Evolutionary conservation across 768 basidiomycete genomes (phyloP).

Genomic region (Melanogaster broomeanus): DNA sequence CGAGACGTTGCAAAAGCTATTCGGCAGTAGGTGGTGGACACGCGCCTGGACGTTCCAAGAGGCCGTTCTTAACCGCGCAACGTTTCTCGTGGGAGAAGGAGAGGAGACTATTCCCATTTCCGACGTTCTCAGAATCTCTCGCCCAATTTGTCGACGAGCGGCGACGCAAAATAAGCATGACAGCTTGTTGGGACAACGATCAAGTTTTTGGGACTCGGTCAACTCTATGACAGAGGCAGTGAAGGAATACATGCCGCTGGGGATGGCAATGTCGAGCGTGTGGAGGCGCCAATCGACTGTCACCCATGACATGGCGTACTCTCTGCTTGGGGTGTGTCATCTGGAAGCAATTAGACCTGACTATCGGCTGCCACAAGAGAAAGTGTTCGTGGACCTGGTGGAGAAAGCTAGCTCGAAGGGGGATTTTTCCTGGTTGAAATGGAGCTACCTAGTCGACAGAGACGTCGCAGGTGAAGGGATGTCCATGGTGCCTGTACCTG

Average conservation of each 20-base stretch:
- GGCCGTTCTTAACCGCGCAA: background rate
- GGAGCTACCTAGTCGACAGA: conserved; percentile 1
- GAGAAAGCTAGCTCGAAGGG: conserved; percentile 1
- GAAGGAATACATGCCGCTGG: conserved; percentile 2
- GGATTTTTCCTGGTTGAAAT: conserved; percentile 1
- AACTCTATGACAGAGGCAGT: background rate
- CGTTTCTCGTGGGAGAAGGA: conserved; percentile 2
- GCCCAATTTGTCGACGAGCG: conserved; percentile 1
- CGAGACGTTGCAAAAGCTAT: background rate
- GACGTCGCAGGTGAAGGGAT: background rate
- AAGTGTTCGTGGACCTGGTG: conserved; percentile 2
- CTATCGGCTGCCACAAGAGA: background rate
- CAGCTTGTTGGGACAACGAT: background rate
- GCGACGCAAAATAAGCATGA: background rate
- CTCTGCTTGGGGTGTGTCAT: background rate
- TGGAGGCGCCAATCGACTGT: conserved; percentile 2
- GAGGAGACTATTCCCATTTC: conserved; percentile 5
- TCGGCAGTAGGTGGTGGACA: conserved; percentile 6
- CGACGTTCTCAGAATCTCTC: conserved; percentile 1
- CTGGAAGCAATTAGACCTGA: conserved; percentile 1
- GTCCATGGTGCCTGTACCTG: conserved; percentile 3
- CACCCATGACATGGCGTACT: conserved; percentile 1
- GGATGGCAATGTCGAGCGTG: background rate
- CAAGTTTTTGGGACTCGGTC: background rate
- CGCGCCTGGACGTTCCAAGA: conserved; percentile 8